A percentile compares a stretch with the other conserved stretches of the same genome.
These are phyloP conservation scores for Inga leiocalycina DNA, from an alignment of 306 rosid genomes.

Conservation along the genomic window DNA sequence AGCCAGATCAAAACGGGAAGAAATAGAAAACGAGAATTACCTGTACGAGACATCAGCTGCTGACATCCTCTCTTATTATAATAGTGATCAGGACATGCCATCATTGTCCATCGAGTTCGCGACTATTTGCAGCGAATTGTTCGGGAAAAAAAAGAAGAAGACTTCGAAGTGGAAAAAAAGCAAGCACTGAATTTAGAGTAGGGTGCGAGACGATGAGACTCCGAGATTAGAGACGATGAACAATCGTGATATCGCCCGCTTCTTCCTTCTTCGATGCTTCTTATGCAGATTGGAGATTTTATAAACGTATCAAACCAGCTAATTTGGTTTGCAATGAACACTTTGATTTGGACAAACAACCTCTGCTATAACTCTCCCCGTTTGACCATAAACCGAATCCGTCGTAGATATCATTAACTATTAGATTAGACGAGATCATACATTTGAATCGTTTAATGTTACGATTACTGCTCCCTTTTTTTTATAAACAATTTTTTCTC, in stretches of 20 bases:
- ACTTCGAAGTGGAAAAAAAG: neutral
- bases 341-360: neutral
- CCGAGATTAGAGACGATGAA: neutral
- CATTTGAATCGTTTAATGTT: no score
- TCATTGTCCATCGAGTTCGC: slow-evolving; percentile 34
- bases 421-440: no score
- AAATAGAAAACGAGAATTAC: slow-evolving; percentile 23
- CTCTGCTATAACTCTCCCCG: neutral
- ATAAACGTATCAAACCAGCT: neutral
- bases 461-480: no score
- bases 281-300: neutral
- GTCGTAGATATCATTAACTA: neutral
- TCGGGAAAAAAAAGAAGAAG: neutral
- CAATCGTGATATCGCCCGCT: neutral
- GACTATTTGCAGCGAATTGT: neutral
- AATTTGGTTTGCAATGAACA: neutral
- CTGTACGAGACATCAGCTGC: slow-evolving; percentile 56
- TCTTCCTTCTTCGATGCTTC: neutral
- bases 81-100: slow-evolving; percentile 18
- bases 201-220: neutral
- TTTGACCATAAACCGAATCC: neutral
- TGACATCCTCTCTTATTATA: slow-evolving; percentile 47
- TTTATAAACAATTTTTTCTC: no score
- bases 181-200: neutral
- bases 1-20: neutral